Evolutionary conservation across 1,284 basidiomycete species (phyloP), one percentile per base, ranked within the genome.

Genomic region (Golubevia sp.): DNA sequence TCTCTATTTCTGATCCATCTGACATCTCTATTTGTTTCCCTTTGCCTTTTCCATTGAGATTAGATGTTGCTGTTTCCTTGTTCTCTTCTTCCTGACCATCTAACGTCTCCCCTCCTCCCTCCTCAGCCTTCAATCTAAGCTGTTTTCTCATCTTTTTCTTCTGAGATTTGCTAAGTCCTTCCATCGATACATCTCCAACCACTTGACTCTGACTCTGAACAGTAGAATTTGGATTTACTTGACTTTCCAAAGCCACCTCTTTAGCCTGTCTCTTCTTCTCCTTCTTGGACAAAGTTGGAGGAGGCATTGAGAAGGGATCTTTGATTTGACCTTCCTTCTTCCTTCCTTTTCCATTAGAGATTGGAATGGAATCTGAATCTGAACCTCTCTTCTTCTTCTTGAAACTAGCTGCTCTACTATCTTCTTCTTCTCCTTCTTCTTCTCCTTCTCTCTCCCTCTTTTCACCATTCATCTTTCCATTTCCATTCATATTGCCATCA

Each of bases 131-230:
- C 0, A 63, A 30, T 7, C 63, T 68, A 55, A 66, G 67, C 56
- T 67, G 67, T 55, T 74, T 72, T 55, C 72, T 74, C 64, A 75
- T 61, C 68, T 77, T 77, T 20, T 79, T 79, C 18, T 71, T 62
- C 55, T 79, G 77, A 23, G 73, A 57, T 59, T 79, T 79, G 63
- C 63, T 69, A 25, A 79, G 68, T 24, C 62, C 65, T 13, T 64
- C 58, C 2, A 72, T 53, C 34, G 38, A 44, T 44, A 18, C 38
- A 8, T 44, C 38, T 44, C 38, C 38, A 44, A 44, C 38, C n/a
- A n/a, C n/a, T n/a, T n/a, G n/a, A n/a, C n/a, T n/a, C n/a, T n/a
- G n/a, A 44, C 38, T 44, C 18, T 44, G 11, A 8, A 44, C 18
- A 8, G 38, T 44, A 44, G 38, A 44, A 44, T 44, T 18, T 8